Evolutionary conservation across 2,329 filamentous ascomycete genomes (phyloP).

Genomic region (Beauveria varroae): DNA sequence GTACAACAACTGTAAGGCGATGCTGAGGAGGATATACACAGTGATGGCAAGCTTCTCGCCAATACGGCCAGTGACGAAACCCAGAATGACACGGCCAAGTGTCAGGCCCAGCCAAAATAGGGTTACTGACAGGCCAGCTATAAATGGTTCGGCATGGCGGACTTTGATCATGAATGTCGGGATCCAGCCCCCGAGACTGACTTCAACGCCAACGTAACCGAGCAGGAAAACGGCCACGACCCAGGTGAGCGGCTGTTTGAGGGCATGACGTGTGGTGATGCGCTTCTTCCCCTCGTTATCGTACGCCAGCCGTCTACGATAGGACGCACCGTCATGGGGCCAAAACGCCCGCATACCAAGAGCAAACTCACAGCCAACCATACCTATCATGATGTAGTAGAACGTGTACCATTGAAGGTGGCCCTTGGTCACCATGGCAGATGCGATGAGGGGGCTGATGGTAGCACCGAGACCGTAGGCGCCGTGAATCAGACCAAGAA

Average conservation of each 20-base stretch:
- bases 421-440: slow-evolving; percentile 60
- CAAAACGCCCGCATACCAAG: slow-evolving; percentile 53
- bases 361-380: slow-evolving; percentile 48
- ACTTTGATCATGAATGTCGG: slow-evolving; percentile 81
- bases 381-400: slow-evolving; percentile 66
- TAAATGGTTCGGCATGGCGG: slow-evolving; percentile 59
- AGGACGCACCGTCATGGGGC: slow-evolving; percentile 49
- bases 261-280: slow-evolving; percentile 37
- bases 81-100: slow-evolving; percentile 61
- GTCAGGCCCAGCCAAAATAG: slow-evolving; percentile 83
- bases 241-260: slow-evolving; percentile 57
- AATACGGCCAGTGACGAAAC: slow-evolving; percentile 66
- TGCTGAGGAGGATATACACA: slow-evolving; percentile 55
- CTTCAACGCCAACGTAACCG: slow-evolving; percentile 72
- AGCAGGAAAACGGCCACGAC: slow-evolving; percentile 67
- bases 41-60: slow-evolving; percentile 63
- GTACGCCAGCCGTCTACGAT: slow-evolving; percentile 34
- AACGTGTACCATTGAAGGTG: slow-evolving; percentile 61
- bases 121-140: slow-evolving; percentile 67
- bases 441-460: slow-evolving; percentile 62
- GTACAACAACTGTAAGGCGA: slow-evolving; percentile 63
- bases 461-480: slow-evolving; percentile 67
- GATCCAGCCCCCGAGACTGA: slow-evolving; percentile 70
- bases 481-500: slow-evolving; percentile 66
- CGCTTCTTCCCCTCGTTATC: slow-evolving; percentile 25